Base-by-base conservation (phyloP, 1,284 basidiomycete species). In the Austroboletus novae-zelandiae region DNA sequence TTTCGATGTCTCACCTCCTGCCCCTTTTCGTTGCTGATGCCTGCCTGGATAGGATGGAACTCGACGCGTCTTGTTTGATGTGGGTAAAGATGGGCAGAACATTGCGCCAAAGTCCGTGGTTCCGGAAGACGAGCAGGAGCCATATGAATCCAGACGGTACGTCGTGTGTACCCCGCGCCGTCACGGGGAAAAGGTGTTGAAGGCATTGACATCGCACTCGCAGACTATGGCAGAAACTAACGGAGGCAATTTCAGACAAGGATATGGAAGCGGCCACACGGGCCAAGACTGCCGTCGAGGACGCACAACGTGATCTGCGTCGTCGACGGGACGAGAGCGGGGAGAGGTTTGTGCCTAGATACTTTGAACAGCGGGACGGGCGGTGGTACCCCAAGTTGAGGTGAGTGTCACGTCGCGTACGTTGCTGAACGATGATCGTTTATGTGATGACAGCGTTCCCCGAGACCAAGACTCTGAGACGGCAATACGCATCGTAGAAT, bases 261-360 rank as follows among this genome's bases (percentile, higher is more conserved):
- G 92, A 99, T 68, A 94, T 98, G 88, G 92, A 94, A 61, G 88
- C 84, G 23, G 97, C 97, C 11, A 98, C 95, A 9, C 82, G 84
- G 37, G 90, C 90, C 43, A 99, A 99, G 77, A 82, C 84, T 1
- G 79, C 79, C 13, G 93, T 99, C 2, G 96, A 99, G 73, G 94
- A 98, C 61, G 84, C 84, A 29, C 96, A 99, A 70, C 79, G 96
- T 45, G 91, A 95, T 59, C 71, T 83, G 43, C 84, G 91, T n/a
- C 81, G 79, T 59, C 73, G 75, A 65, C 78, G 91, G 51, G 94
- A 97, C 53, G 90, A 90, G 64, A 80, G 72, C 9, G 86, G 87
- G 3, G 76, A 83, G 53, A 75, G 74, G 55, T 70, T 81, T 61
- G 71, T 79, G 20, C 83, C 92, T 31, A 77, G 87, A 52, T 99